Evolutionary conservation across 2,329 filamentous ascomycete genomes (phyloP), one percentile per base, ranked within the genome.

Genomic region (Tolypocladium tropicale): DNA sequence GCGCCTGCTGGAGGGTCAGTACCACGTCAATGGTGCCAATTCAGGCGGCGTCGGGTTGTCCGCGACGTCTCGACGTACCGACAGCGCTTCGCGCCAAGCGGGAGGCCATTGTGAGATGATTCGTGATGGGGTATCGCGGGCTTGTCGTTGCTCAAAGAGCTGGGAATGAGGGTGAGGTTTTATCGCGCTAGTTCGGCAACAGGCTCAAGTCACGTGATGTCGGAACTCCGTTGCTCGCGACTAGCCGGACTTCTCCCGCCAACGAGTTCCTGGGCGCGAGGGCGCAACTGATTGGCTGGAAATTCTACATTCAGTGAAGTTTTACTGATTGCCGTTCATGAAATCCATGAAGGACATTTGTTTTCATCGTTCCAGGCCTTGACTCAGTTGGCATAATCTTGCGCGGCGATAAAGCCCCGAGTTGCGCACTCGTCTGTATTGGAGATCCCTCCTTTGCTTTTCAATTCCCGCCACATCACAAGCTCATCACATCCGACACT

Each of bases 1-100:
- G 91, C 91, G 84, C 90, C 92, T 95, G 68, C 62, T 61, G 60
- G 62, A 63, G 70, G 65, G 60, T 63, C 58, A 62, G 55, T 56
- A 53, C 25, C 25, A 25, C 30, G n/a, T 60, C 55, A 53, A 56
- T 56, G 59, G 48, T 56, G 61, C 64, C 68, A 69, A 70, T 69
- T 69, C 65, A 37, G 53, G 37, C 51, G 54, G 50, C 58, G 59
- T 58, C 57, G 56, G 56, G 37, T 58, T 43, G 34, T 32, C 46
- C 54, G 60, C 55, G 58, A 57, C 53, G 39, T 55, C 55, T 55
- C 54, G 33, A 85, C 90, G 76, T 85, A 97, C 93, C 89, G 79
- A 93, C 80, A 79, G 91, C 90, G 83, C 86, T 92, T 84, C 89
- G 91, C 84, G 88, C 90, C 81, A 97, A 84, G 83, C 92, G 90